A percentile compares a stretch with the other conserved stretches of the same genome.
Evolutionary conservation across 164 flowering plant species (phyloP).

Genomic region (Annona cherimola): DNA sequence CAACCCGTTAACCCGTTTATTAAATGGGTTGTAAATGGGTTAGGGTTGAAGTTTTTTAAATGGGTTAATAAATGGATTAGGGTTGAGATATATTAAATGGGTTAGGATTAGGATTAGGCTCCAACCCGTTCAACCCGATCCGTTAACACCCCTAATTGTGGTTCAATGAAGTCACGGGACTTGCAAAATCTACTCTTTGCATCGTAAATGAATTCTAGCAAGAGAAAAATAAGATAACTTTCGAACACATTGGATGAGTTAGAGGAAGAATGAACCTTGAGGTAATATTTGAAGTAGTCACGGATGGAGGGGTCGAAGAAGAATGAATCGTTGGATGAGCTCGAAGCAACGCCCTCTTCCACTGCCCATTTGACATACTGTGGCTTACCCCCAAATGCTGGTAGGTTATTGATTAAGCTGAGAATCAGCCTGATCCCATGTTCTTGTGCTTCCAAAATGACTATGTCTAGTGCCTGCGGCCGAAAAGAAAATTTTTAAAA

Average conservation of each 20-base stretch:
- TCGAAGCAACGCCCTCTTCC: conserved; percentile 83
- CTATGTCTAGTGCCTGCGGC: conserved; percentile 81
- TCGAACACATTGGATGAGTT: neutral
- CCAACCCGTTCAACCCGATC: too few species aligned
- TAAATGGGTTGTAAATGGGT: too few species aligned
- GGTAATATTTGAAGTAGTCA: conserved; percentile 66
- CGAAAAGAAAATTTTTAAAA: neutral
- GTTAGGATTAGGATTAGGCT: too few species aligned
- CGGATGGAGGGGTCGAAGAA: conserved; percentile 87
- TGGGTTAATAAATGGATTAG: too few species aligned
- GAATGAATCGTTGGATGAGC: conserved; percentile 96
- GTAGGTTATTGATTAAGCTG: conserved; percentile 84
- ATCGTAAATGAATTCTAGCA: neutral
- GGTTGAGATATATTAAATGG: too few species aligned
- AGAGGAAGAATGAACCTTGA: conserved; percentile 45
- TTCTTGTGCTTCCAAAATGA: conserved; percentile 76
- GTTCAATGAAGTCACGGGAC: too few species aligned
- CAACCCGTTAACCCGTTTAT: too few species aligned
- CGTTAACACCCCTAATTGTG: too few species aligned
- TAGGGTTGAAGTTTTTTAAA: too few species aligned
- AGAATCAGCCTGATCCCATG: conserved; percentile 71
- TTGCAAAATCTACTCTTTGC: too few species aligned
- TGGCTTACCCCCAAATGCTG: conserved; percentile 91
- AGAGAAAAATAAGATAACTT: neutral
- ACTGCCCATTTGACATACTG: conserved; percentile 98